Percentiles rank a stretch among this genome's conserved stretches.
phyloP scores from a whole-genome alignment of 148 eudicot genomes.

The Rhododendron kiyosumense region DNA sequence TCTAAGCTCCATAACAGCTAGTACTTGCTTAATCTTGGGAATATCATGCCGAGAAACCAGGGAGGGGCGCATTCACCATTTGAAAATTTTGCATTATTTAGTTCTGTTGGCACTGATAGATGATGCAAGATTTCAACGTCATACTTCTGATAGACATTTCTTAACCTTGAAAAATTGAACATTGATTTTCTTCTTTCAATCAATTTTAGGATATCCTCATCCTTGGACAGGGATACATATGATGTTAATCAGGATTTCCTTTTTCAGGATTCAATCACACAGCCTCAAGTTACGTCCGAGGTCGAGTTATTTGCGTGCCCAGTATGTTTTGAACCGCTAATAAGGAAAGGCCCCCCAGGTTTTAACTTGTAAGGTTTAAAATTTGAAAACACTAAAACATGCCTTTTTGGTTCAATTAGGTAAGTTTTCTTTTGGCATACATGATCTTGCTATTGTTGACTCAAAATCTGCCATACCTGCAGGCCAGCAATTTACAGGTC shows the following conservation, averaged over 20 bases:
- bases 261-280: constrained; percentile 38
- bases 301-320: constrained; percentile 75
- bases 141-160: neutral
- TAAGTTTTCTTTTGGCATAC: neutral
- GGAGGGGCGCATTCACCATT: neutral
- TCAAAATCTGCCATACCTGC: constrained; percentile 17
- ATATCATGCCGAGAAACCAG: neutral
- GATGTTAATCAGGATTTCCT: neutral
- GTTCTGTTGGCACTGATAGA: neutral
- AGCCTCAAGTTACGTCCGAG: constrained; percentile 23
- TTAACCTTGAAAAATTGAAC: neutral
- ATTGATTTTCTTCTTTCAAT: neutral
- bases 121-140: constrained; percentile 11
- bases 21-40: neutral
- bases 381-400: neutral
- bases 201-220: neutral
- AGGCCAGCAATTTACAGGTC: constrained; percentile 95
- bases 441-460: constrained; percentile 14
- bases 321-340: constrained; percentile 69
- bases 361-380: constrained; percentile 72
- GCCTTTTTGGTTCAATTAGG: neutral
- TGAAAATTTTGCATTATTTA: neutral
- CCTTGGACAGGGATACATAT: neutral
- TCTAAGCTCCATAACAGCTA: neutral
- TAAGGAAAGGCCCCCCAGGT: constrained; percentile 77